Evolutionary conservation across 2,329 filamentous ascomycete species (phyloP), one percentile per base, ranked within the genome.

Genomic region (Fusarium lyarnte): DNA sequence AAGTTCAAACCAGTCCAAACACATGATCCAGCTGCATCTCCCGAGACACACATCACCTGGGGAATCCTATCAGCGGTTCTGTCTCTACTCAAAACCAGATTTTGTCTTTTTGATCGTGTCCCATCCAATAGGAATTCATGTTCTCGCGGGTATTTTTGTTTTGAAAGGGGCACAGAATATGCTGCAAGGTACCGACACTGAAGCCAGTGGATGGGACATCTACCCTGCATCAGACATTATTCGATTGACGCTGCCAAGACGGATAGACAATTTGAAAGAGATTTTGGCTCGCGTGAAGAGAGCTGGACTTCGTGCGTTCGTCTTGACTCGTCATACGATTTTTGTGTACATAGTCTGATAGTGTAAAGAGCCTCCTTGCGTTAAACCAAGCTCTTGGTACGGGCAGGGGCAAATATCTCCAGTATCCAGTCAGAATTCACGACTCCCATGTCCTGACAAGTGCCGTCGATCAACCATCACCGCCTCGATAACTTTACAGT

Each of bases 201-300:
- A 58, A 36, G 25, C 39, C 33, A 54, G 29, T n/a, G 27, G 31
- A 63, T 27, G 19, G 29, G 23, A 27, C 25, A 49, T 31, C 58
- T 69, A 69, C 65, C 66, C 65, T 69, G 66, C 53, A 65, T 49
- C 41, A 19, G 25, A 49, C 16, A 27, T 54, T 23, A 19, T 63
- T 8, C 19, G n/a, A n/a, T 12, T 31, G 21, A 63, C 38, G 25
- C 35, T 25, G 31, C 31, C 33, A 61, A 60, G 29, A 49, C 7
- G 23, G n/a, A n/a, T 8, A 19, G 45, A 16, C 38, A 51, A 43
- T 29, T 42, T 29, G n/a, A 29, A 16, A 14, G 29, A 45, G 29
- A 55, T 55, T 27, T 55, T 55, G 27, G 38, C 52, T 45, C n/a
- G 29, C 9, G 3, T 33, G 21, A 14, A 31, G 52, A 33, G 53